A percentile compares a stretch with the other conserved stretches of the same genome.
These are phyloP conservation scores for Lepidium sativum DNA, from an alignment of 345 rosid genomes.

Conservation along the genomic window DNA sequence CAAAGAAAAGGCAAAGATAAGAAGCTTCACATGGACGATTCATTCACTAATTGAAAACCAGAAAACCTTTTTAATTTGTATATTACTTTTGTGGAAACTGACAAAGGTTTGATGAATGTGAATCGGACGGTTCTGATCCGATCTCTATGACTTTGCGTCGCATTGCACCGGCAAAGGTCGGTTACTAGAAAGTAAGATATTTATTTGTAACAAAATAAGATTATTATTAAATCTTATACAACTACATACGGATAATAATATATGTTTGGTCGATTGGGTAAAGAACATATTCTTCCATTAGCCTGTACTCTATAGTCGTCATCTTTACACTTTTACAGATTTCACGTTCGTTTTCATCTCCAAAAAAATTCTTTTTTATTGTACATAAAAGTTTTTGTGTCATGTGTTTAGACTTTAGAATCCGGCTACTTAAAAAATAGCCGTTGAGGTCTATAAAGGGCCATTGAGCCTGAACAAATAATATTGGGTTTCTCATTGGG, in stretches of 20 bases:
- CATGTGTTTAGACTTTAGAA: neutral
- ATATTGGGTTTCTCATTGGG: too few species aligned
- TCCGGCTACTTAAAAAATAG: neutral
- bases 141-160: constrained; percentile 13
- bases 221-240: too few species aligned
- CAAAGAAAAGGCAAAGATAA: constrained; percentile 5
- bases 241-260: neutral
- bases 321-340: constrained; percentile 16
- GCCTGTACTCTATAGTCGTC: neutral
- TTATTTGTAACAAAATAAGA: neutral
- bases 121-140: constrained; percentile 4
- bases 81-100: constrained; percentile 9
- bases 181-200: neutral
- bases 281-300: constrained; percentile 13
- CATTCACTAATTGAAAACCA: neutral
- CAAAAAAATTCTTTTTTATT: neutral
- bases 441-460: too few species aligned
- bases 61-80: neutral
- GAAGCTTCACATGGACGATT: constrained; percentile 28
- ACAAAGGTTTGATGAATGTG: constrained; percentile 16
- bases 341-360: constrained; percentile 7
- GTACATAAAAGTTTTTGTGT: neutral
- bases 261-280: neutral
- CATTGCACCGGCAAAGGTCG: constrained; percentile 16
- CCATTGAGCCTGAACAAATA: too few species aligned